phyloP scores from a whole-genome alignment of 2,329 filamentous ascomycete species.

The Clarireedia hainanense region DNA sequence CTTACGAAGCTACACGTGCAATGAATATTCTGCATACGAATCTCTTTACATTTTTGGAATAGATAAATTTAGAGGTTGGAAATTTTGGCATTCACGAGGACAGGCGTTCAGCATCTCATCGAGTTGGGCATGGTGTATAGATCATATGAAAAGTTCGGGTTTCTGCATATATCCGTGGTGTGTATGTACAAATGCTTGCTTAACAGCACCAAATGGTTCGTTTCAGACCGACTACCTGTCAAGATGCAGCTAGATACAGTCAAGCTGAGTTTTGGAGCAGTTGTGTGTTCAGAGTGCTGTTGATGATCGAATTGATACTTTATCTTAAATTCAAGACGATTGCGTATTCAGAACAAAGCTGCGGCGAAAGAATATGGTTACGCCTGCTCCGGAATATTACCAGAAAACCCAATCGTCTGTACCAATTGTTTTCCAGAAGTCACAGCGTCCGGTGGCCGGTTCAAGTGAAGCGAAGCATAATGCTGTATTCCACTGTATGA shows the following conservation, averaged over 20 bases:
- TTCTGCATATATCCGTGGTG: slow-evolving; percentile 1
- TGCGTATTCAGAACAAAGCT: no score
- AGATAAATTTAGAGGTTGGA: slow-evolving; percentile 12
- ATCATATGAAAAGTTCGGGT: neutral
- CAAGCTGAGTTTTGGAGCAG: no score
- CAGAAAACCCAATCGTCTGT: neutral
- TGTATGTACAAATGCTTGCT: slow-evolving; percentile 1
- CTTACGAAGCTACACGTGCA: slow-evolving; percentile 80
- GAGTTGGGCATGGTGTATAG: slow-evolving; percentile 1
- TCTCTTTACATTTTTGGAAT: slow-evolving; percentile 88
- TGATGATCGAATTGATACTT: no score
- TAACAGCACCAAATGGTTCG: neutral
- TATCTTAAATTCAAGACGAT: no score
- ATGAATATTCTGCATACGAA: slow-evolving; percentile 96
- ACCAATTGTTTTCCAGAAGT: neutral
- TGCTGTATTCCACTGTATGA: neutral
- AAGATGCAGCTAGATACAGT: no score
- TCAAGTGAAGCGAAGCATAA: slow-evolving; percentile 4
- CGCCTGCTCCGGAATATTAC: neutral
- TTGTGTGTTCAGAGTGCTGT: no score
- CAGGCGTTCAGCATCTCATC: slow-evolving; percentile 2
- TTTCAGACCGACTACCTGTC: no score
- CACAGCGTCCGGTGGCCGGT: neutral
- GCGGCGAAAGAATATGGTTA: no score
- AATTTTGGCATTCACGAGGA: neutral